A percentile compares a stretch with the other conserved stretches of the same genome.
These are phyloP conservation scores for rapeseed (Brassica napus) DNA, from an alignment of 345 rosid genomes.

Conservation along the genomic window Da-Ae NC_063444.1:9901001-9901500, in stretches of 20 bases:
- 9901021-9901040: not conserved
- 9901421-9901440: conserved; percentile 32
- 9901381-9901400: not conserved
- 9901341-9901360: conserved; percentile 99
- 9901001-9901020: not conserved
- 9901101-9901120: too few relatives aligned
- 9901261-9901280: conserved; percentile 59
- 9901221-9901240: too few relatives aligned
- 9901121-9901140: too few relatives aligned
- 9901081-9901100: too few relatives aligned
- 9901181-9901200: too few relatives aligned
- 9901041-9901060: not conserved
- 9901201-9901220: too few relatives aligned
- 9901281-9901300: conserved; percentile 80
- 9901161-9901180: too few relatives aligned
- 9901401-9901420: conserved; percentile 30
- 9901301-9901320: conserved; percentile 91
- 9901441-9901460: conserved; percentile 97
- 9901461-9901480: conserved; percentile 76
- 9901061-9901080: not conserved
- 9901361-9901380: conserved; percentile 56
- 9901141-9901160: too few relatives aligned
- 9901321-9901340: conserved; percentile 84
- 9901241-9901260: conserved; percentile 3
- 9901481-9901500: conserved; percentile 56